Evolutionary conservation across 2,329 filamentous ascomycete genomes (phyloP), one percentile per base, ranked within the genome.

Genomic region (Rhynchosporium agropyri): DNA sequence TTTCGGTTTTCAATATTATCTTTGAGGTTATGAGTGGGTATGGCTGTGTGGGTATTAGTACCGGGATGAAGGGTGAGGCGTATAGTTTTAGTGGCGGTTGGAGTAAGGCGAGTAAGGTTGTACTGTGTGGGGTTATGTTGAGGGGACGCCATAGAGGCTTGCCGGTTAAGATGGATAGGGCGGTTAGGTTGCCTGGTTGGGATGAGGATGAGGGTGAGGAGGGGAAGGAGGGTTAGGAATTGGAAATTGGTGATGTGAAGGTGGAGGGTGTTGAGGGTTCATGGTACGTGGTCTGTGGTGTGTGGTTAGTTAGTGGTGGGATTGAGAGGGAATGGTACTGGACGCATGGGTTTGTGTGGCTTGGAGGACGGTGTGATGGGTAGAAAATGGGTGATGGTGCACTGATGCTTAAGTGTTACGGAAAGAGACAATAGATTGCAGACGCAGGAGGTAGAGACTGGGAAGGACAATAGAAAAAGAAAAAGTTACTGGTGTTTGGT

Each of bases 1-100:
- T 81, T 71, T 82, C 81, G 26, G 81, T 85, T 4, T 87, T 88
- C 72, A 87, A 85, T 67, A 79, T 88, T 61, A 71, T 84, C 1
- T 86, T 86, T 64, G 83, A 86, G 70, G 81, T 84, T 8, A 79
- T 83, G 1, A 81, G 79, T 1, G 83, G 78, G 2, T 88, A 88
- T 69, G 84, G 84, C 6, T 84, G 82, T 58, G 84, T 88, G n/a
- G 85, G 85, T 3, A 77, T 88, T 15, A 84, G 80, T 31, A 79
- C 83, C 1, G 85, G 85, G 0, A 75, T 84, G 28, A 83, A 84
- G 0, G 76, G 78, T 9, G 75, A 80, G 62, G 79, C 80, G 54
- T 84, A 81, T 69, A 84, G 82, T 58, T 83, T 88, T 61, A 77
- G 77, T 51, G 84, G 84, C 2, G 79, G 79, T 0, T 83, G 83